Evolutionary conservation across 2,329 filamentous ascomycete species (phyloP).

Genomic region (Cytospora piceae): DNA sequence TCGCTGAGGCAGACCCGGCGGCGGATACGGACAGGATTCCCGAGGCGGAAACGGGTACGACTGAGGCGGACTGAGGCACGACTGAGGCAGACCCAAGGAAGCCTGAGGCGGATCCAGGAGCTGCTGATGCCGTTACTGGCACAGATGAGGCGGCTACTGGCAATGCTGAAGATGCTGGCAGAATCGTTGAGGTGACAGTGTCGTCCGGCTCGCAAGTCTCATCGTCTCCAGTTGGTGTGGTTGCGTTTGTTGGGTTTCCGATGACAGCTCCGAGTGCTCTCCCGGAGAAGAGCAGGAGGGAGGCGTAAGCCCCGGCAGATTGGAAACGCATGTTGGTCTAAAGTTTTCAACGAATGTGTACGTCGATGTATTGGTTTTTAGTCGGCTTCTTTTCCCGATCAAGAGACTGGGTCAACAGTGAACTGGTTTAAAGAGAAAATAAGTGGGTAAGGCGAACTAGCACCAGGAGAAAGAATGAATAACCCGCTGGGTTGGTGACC

Average conservation of each 20-base stretch:
- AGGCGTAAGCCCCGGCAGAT: conserved; percentile 22
- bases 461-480: conserved; percentile 29
- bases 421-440: conserved; percentile 17
- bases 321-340: conserved; percentile 26
- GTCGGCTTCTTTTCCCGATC: conserved; percentile 3
- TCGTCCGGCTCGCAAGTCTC: conserved; percentile 27
- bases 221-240: conserved; percentile 6
- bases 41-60: too few relatives aligned
- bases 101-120: background rate
- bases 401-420: conserved; percentile 10
- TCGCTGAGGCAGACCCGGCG: background rate
- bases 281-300: conserved; percentile 27
- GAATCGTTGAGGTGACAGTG: conserved; percentile 22
- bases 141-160: background rate
- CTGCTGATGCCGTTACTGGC: background rate
- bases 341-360: background rate
- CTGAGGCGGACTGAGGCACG: background rate
- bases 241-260: conserved; percentile 14
- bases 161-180: conserved; percentile 6
- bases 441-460: conserved; percentile 29
- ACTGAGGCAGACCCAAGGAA: background rate
- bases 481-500: conserved; percentile 21
- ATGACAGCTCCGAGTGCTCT: conserved; percentile 22
- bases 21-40: background rate
- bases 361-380: background rate